Base-by-base conservation (phyloP, 805 yeast genomes). In the Starmerella stellata region DNA sequence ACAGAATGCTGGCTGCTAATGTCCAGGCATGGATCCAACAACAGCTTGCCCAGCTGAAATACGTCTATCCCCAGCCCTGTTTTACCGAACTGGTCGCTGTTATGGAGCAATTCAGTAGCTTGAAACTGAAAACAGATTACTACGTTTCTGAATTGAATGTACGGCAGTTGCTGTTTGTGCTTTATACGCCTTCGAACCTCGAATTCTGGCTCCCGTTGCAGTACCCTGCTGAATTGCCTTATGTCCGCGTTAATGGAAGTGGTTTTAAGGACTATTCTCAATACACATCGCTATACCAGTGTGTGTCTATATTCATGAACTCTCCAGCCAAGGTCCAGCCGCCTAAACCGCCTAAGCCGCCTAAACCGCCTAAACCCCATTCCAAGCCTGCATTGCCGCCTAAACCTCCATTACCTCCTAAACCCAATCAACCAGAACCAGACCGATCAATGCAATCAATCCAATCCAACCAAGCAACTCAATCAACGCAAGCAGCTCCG, bases 61-160 rank as follows among this genome's bases (percentile, higher is more conserved):
- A 82, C 52, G 39, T 49, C 2, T 64, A 78, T 46, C 65, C 74
- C n/a, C 66, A 71, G 39, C 47, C 66, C 2, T 60, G 71, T 0
- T 81, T 78, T 51, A 68, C 71, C 33, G 93, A 85, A 51, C 57
- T 72, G 0, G 68, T 72, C 9, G 60, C 66, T 32, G 61, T 69
- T 9, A 62, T 78, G n/a, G 66, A 62, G 42, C 55, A 61, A 3
- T 68, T 64, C 47, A 62, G 69, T 0, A 58, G 70, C 1, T 63
- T 83, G 38, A 64, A 69, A 44, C 78, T 90, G 15, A 63, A 82
- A 42, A 83, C 95, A 0, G 69, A 74, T 37, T 70, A 72, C 2
- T 68, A 64, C 48, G 68, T 78, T 2, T 58, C n/a, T 11, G n/a
- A 11, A 11, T 11, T n/a, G 14, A n/a, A 25, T 1, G 53, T 53